Conservation (phyloP, 306 rosid genomes). For the Corylus americana region DNA sequence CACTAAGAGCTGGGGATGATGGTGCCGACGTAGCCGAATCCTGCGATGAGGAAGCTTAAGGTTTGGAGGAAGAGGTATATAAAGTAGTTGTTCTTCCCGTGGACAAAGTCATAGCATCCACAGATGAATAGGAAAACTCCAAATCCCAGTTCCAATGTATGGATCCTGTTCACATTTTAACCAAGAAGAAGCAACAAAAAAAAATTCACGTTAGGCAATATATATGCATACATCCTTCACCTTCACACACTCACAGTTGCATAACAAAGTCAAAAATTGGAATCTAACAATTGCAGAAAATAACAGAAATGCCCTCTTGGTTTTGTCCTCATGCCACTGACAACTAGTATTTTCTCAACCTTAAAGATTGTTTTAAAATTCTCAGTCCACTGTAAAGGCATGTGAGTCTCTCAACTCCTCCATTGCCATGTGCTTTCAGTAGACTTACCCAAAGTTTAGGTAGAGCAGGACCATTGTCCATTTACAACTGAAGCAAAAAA, state of each 20-base stretch:
- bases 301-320: not conserved
- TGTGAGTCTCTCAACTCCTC: not conserved
- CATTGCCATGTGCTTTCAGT: slow-evolving; percentile 20
- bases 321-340: not conserved
- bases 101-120: slow-evolving; percentile 92
- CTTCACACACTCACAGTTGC: not conserved
- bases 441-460: not conserved
- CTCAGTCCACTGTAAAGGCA: not conserved
- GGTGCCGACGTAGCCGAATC: slow-evolving; percentile 95
- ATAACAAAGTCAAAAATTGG: not conserved
- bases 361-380: not conserved
- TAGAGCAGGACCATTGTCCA: slow-evolving; percentile 5
- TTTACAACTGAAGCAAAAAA: not conserved
- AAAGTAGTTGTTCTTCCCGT: slow-evolving; percentile 92
- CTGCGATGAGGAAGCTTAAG: slow-evolving; percentile 71
- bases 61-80: slow-evolving; percentile 95
- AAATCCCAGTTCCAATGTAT: slow-evolving; percentile 87
- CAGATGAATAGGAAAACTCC: slow-evolving; percentile 84
- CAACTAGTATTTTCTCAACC: not conserved
- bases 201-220: not conserved
- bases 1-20: slow-evolving; percentile 65
- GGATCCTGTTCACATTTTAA: slow-evolving; percentile 51
- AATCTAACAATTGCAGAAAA: not conserved
- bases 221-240: not conserved
- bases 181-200: slow-evolving; percentile 20